Evolutionary conservation across 805 yeast species (phyloP).

Genomic region (Candida dajiaensis): DNA sequence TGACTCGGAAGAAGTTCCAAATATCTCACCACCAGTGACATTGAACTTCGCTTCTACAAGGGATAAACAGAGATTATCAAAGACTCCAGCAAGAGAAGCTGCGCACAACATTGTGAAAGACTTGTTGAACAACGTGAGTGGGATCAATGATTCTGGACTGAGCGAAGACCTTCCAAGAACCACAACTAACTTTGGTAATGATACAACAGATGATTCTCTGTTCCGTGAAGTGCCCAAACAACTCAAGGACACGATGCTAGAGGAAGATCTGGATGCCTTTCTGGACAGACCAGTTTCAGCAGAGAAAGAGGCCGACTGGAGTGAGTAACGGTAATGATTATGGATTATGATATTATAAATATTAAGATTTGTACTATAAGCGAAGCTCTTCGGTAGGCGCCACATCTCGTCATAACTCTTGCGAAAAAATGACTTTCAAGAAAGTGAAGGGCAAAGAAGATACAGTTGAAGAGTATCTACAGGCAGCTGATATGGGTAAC

Average conservation of each 20-base stretch:
- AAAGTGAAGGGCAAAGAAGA: too few relatives aligned
- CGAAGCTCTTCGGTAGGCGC: background rate
- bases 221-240: constrained; percentile 1
- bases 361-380: background rate
- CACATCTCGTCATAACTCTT: too few relatives aligned
- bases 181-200: background rate
- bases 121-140: constrained; percentile 21
- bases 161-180: background rate
- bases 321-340: constrained; percentile 9
- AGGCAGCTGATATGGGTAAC: constrained; percentile 48
- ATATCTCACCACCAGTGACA: constrained; percentile 22
- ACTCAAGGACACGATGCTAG: background rate
- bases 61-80: background rate
- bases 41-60: constrained; percentile 15
- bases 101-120: constrained; percentile 22
- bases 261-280: constrained; percentile 20
- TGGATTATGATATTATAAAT: too few relatives aligned
- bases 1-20: constrained; percentile 21
- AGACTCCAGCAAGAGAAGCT: constrained; percentile 19
- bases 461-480: background rate
- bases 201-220: constrained; percentile 5
- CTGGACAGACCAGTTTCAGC: constrained; percentile 14
- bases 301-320: constrained; percentile 13
- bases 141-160: constrained; percentile 17
- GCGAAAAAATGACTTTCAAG: too few relatives aligned